Evolutionary conservation across 345 rosid genomes (phyloP), one percentile per base, ranked within the genome.

Genomic region (Sisymbrium altissimum): DNA sequence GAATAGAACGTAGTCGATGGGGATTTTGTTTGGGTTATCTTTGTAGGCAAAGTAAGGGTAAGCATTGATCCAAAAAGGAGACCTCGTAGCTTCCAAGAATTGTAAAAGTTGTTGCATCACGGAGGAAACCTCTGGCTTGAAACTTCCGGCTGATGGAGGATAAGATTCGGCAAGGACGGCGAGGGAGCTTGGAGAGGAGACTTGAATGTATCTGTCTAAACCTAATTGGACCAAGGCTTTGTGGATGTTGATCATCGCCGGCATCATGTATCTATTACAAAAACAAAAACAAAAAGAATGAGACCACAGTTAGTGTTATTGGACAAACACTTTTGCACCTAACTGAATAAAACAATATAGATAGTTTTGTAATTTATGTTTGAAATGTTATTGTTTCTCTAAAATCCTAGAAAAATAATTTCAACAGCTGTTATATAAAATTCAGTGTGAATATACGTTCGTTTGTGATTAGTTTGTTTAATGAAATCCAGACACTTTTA

Each of bases 1-100:
- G 25, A 84, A 87, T 7, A 95, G 86, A 40, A 84, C 99, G 57
- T 95, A 95, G 27, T 95, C 94, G 32, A 95, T 32, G 4, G 97
- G 74, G 43, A 95, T 71, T 12, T 71, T 60, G 38, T 75, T 54
- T 0, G 97, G 93, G 74, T 66, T 79, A 29, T 64, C 94, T 64
- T 95, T 95, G 82, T 95, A 95, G 9, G 99, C 97, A 41, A 91
- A 94, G 80, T 94, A 94, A 9, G 99, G 93, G 59, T 94, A 94
- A 15, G 97, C 97, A 80, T 95, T 95, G 77, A 95, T 92, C 97
- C 97, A 90, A 78, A 90, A 95, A 1, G 99, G 99, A 0, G 94
- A 64, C 19, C 72, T 83, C 10, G 90, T 86, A 41, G 35, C 68
- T 15, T 88, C 76, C 76, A 92, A 69, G 74, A 95, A 92, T 32